Evolutionary conservation across 345 rosid genomes (phyloP), one percentile per base, ranked within the genome.

Genomic region (Rhodamnia rubescens): DNA sequence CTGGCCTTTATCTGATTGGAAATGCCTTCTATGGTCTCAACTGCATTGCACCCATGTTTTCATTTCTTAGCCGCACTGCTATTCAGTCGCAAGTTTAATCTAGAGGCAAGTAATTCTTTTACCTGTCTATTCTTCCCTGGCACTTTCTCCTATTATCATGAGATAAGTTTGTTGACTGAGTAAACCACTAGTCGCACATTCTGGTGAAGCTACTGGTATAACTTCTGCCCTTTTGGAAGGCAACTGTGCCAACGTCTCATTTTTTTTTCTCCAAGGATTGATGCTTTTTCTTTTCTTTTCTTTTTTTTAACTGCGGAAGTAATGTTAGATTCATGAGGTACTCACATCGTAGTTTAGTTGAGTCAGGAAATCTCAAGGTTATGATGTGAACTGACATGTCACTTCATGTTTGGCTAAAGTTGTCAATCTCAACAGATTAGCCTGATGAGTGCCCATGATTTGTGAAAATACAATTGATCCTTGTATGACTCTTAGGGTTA

Each of bases 11-110:
- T 91, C 87, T 96, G 89, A 88, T 96, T 8, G 98, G 98, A 52
- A 91, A 90, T 16, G 86, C 91, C 55, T 56, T 93, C 82, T 93
- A 91, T 81, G 95, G 99, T 20, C 87, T 94, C 93, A 97, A 95
- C 86, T 94, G 93, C 74, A 91, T 97, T 59, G 99, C 98, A 53
- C 99, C 99, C n/a, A 95, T 94, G 91, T 94, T 92, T 89, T 95
- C 99, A 29, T 92, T 89, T 84, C 90, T 92, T 44, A 92, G 86
- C 87, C 99, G 99, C 61, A 89, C 95, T 4, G 95, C 95, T 20
- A 93, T 95, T 50, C 97, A n/a, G 99, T 22, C 87, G 92, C 49
- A 93, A 91, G 91, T 97, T 95, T 85, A 97, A 97, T 91, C 92
- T 97, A n/a, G 98, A 95, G 98, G 99, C 88, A 90, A 90, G 92